Evolutionary conservation across 345 rosid genomes (phyloP), one percentile per base, ranked within the genome.

Genomic region (Orychophragmus violaceus): DNA sequence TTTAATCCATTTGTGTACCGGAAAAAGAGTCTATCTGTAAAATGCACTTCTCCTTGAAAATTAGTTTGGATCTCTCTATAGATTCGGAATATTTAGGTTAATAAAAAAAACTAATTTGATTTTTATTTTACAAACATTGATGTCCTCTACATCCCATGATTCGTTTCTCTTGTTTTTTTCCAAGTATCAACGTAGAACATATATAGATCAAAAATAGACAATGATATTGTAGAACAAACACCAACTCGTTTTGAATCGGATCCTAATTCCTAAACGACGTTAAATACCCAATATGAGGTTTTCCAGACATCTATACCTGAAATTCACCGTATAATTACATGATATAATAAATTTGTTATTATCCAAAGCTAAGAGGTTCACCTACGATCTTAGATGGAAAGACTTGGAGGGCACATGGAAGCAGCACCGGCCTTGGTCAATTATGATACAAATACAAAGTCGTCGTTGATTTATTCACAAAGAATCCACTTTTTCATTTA

Each of bases 371-470:
- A 69, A 59, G 66, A 69, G 53, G 10, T 28, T 23, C 60, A 60
- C 13, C 24, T 69, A 51, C 35, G 54, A 70, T 61, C 61, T 60
- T 69, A 60, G 60, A 60, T 59, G 74, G 52, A 60, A 50, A 69
- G 14, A 42, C 53, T 69, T 60, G 46, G 74, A 28, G 61, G 46
- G 61, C 50, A 51, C 74, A 63, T 71, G 69, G 62, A 18, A 54
- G 58, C 39, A 45, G 51, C 76, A 72, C 76, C 76, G 76, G 52
- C 48, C 48, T 48, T 21, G 70, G 24, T 44, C 59, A 64, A 48
- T 64, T 64, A 72, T 64, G 70, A 46, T 48, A 37, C n/a, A n/a
- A n/a, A 37, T 41, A 16, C 48, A 41, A 39, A 41, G 10, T 41
- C 48, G 10, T 41, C 48, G 37, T 71, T 62, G 75, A 62, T 44